A percentile compares a stretch with the other conserved stretches of the same genome.
Evolutionary conservation across 768 basidiomycete genomes (phyloP).

Genomic region (Naganishia onofrii): DNA sequence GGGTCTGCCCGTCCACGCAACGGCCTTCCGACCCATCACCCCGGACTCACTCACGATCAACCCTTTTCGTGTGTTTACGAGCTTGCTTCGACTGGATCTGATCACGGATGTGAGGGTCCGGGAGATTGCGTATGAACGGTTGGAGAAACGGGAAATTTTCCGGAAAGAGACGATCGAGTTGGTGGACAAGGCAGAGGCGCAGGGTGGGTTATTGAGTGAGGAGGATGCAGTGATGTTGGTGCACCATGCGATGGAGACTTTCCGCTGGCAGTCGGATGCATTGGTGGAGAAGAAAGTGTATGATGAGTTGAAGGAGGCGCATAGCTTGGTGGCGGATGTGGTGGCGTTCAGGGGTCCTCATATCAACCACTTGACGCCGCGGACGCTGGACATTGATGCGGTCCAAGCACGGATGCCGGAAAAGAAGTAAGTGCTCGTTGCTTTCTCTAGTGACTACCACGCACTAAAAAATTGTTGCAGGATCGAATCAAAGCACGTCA

Average conservation of each 20-base stretch:
- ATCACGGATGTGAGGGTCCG: slow-evolving; percentile 37
- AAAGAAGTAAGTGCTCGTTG: slow-evolving; percentile 36
- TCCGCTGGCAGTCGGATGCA: slow-evolving; percentile 44
- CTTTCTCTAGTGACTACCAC: not conserved
- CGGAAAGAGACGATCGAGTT: slow-evolving; percentile 32
- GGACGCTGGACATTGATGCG: slow-evolving; percentile 47
- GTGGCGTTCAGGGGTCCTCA: slow-evolving; percentile 45
- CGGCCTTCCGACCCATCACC: slow-evolving; percentile 43
- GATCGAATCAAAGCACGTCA: slow-evolving; percentile 46
- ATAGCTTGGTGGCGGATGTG: slow-evolving; percentile 45
- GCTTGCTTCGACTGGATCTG: slow-evolving; percentile 42
- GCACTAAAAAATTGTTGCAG: slow-evolving; percentile 22
- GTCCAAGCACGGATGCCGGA: slow-evolving; percentile 43
- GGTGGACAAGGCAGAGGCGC: slow-evolving; percentile 36
- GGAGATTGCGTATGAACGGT: slow-evolving; percentile 31
- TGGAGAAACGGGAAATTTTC: slow-evolving; percentile 42
- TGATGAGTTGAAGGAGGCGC: slow-evolving; percentile 33
- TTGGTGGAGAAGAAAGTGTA: slow-evolving; percentile 38
- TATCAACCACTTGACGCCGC: slow-evolving; percentile 49
- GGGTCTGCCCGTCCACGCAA: slow-evolving; percentile 47
- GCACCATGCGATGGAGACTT: slow-evolving; percentile 39
- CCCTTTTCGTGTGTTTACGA: slow-evolving; percentile 48
- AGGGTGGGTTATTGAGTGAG: slow-evolving; percentile 34
- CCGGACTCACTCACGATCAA: slow-evolving; percentile 37
- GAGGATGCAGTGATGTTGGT: slow-evolving; percentile 36